Percentiles rank a stretch among this genome's conserved stretches.
Evolutionary conservation across 257 asterid species (phyloP).

Genomic region (Lantana camara): DNA sequence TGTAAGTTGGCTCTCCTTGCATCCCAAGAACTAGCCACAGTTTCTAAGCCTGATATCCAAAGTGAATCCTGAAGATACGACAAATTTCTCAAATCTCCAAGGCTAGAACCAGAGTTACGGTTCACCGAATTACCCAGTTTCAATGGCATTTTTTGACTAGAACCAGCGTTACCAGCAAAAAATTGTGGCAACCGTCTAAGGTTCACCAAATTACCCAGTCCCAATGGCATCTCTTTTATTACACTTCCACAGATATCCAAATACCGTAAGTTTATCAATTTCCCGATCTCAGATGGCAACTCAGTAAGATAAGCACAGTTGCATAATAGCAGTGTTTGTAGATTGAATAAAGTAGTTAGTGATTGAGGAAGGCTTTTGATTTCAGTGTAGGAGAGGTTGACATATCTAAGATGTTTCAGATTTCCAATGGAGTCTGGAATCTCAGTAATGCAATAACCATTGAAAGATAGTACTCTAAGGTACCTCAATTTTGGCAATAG

Average conservation of each 20-base stretch:
- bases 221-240: conserved; percentile 39
- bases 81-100: conserved; percentile 45
- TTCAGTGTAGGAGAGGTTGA: conserved; percentile 44
- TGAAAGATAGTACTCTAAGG: conserved; percentile 46
- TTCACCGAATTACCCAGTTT: conserved; percentile 39
- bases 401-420: conserved; percentile 46
- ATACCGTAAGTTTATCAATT: conserved; percentile 40
- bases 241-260: conserved; percentile 48
- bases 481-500: conserved; percentile 45
- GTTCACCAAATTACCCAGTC: conserved; percentile 38
- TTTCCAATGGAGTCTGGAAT: conserved; percentile 47
- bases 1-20: conserved; percentile 46
- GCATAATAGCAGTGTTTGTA: conserved; percentile 40
- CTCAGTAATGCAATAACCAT: conserved; percentile 43
- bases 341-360: conserved; percentile 34
- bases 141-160: conserved; percentile 34
- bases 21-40: conserved; percentile 45
- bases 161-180: conserved; percentile 36
- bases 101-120: conserved; percentile 36
- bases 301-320: conserved; percentile 39
- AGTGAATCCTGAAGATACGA: conserved; percentile 46
- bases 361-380: conserved; percentile 47
- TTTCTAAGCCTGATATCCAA: conserved; percentile 41
- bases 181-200: conserved; percentile 41
- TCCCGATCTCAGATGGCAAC: conserved; percentile 49